A percentile compares a stretch with the other conserved stretches of the same genome.
Evolutionary conservation across 2,329 filamentous ascomycete species (phyloP).

Genomic region (Aspergillus neotritici): DNA sequence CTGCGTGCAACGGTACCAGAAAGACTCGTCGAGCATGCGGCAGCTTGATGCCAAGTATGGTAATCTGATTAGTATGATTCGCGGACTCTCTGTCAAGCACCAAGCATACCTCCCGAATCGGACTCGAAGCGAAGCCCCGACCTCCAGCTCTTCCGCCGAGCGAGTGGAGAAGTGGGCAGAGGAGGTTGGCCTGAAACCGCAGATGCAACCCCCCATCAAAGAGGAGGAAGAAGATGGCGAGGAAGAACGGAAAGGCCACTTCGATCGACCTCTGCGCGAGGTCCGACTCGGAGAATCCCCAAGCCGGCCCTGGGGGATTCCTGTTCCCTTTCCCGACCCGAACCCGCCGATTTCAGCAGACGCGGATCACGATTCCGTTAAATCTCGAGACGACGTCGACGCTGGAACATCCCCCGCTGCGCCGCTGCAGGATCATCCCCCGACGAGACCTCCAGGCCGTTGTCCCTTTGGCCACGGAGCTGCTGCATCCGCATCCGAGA

Average conservation of each 20-base stretch:
- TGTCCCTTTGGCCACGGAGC: slow-evolving; percentile 33
- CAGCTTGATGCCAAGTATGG: slow-evolving; percentile 93
- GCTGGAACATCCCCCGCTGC: slow-evolving; percentile 10
- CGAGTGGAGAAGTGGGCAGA: slow-evolving; percentile 84
- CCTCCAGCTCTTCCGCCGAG: slow-evolving; percentile 52
- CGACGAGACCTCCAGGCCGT: slow-evolving; percentile 19
- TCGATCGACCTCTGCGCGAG: slow-evolving; percentile 80
- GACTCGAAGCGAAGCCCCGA: slow-evolving; percentile 24
- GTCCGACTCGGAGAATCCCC: slow-evolving; percentile 91
- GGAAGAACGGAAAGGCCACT: slow-evolving; percentile 63
- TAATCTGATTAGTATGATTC: slow-evolving; percentile 88
- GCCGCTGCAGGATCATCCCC: slow-evolving; percentile 6
- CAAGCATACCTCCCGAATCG: slow-evolving; percentile 71
- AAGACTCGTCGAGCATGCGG: slow-evolving; percentile 75
- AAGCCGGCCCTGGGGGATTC: slow-evolving; percentile 87
- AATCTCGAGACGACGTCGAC: slow-evolving; percentile 8
- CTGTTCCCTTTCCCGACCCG: slow-evolving; percentile 56
- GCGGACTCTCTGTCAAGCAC: slow-evolving; percentile 80
- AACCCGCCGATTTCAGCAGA: too few species aligned
- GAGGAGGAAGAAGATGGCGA: slow-evolving; percentile 36
- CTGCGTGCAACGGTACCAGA: slow-evolving; percentile 83
- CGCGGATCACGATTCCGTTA: slow-evolving; percentile 13
- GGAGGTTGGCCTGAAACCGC: slow-evolving; percentile 58
- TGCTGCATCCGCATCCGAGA: too few species aligned
- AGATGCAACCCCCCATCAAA: slow-evolving; percentile 33